These are phyloP conservation scores for Rhododendron molle DNA, from an alignment of 148 eudicot genomes.

Conservation along the genomic window DNA sequence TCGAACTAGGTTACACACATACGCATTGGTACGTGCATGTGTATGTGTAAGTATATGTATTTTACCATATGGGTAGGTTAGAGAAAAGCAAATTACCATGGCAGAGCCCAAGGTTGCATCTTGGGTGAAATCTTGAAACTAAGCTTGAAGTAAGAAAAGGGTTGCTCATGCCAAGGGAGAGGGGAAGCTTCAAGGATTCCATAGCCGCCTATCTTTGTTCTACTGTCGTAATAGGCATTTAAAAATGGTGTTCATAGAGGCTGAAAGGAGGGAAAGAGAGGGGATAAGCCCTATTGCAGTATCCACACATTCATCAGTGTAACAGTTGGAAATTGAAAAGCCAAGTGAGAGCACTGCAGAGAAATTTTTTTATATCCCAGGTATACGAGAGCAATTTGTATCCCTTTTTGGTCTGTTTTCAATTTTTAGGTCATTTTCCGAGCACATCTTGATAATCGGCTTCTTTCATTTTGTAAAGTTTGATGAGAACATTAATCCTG, in stretches of 20 bases:
- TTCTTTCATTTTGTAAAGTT: too few relatives aligned
- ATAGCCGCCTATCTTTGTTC: slow-evolving; percentile 1
- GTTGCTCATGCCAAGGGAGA: neutral
- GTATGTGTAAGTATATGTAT: neutral
- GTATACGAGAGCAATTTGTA: too few relatives aligned
- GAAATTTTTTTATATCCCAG: too few relatives aligned
- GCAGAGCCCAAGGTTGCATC: slow-evolving; percentile 3
- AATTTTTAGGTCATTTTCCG: too few relatives aligned
- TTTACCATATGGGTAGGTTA: neutral
- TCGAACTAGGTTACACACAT: too few relatives aligned
- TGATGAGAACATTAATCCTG: too few relatives aligned
- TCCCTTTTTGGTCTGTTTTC: too few relatives aligned
- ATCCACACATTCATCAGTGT: slow-evolving; percentile 5
- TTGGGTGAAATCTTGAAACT: slow-evolving; percentile 6
- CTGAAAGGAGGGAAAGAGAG: neutral
- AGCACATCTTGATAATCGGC: too few relatives aligned
- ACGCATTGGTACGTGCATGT: neutral
- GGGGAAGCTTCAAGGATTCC: slow-evolving; percentile 4
- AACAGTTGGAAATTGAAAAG: neutral
- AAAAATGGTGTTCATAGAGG: neutral
- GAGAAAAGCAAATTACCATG: slow-evolving; percentile 2
- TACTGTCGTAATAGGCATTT: neutral
- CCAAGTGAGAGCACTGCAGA: neutral
- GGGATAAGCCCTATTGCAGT: slow-evolving; percentile 5
- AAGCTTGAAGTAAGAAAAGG: slow-evolving; percentile 4